These are phyloP conservation scores for Cercospora zeina DNA, from an alignment of 2,329 filamentous ascomycete genomes.

Conservation along the genomic window DNA sequence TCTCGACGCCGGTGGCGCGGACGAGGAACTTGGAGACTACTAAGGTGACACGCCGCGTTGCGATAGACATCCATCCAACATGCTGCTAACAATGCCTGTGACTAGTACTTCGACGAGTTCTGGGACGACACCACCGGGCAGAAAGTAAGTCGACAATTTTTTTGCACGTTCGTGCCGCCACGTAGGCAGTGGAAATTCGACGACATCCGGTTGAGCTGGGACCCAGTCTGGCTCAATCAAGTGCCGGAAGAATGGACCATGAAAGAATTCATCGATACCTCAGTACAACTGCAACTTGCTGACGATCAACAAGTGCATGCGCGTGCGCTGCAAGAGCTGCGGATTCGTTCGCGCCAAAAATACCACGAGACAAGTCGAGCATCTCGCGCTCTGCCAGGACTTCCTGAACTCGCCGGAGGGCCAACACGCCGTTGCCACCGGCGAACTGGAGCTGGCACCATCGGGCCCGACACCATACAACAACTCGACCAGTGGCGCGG, in stretches of 20 bases:
- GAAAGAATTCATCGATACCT: not conserved
- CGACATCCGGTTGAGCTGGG: not conserved
- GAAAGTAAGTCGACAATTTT: slow-evolving; percentile 31
- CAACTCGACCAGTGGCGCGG: slow-evolving; percentile 30
- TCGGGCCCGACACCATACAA: slow-evolving; percentile 17
- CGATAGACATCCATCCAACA: not conserved
- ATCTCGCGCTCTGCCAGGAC: slow-evolving; percentile 49
- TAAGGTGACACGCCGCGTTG: slow-evolving; percentile 23
- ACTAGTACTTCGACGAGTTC: slow-evolving; percentile 37
- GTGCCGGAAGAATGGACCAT: slow-evolving; percentile 2
- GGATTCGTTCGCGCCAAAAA: slow-evolving; percentile 54
- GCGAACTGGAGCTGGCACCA: slow-evolving; percentile 30
- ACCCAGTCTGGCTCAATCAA: not conserved
- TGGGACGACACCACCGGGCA: slow-evolving; percentile 35
- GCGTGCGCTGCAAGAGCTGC: slow-evolving; percentile 52
- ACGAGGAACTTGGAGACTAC: slow-evolving; percentile 29
- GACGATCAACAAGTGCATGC: slow-evolving; percentile 45
- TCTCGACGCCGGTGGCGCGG: slow-evolving; percentile 30
- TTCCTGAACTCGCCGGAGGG: slow-evolving; percentile 51
- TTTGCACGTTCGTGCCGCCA: not conserved
- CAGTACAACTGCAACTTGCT: slow-evolving; percentile 4
- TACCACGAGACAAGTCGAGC: slow-evolving; percentile 54
- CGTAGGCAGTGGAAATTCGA: not conserved
- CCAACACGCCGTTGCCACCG: slow-evolving; percentile 39
- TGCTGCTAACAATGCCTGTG: not conserved